Percentiles rank a stretch among this genome's conserved stretches.
Evolutionary conservation across 2,329 filamentous ascomycete genomes (phyloP).

Genomic region (Coniella lustricola): DNA sequence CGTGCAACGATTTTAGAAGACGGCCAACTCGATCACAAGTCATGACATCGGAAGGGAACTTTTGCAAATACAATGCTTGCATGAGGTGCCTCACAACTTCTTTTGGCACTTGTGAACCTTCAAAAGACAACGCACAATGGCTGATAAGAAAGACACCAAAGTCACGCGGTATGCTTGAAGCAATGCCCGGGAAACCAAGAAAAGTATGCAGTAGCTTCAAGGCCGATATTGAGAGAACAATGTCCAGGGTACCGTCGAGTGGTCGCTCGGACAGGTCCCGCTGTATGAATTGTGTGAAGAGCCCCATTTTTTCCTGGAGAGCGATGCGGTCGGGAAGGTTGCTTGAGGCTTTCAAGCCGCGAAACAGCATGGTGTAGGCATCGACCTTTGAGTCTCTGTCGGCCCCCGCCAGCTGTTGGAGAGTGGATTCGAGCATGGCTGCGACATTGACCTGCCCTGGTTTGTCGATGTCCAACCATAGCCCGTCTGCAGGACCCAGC

Average conservation of each 20-base stretch:
- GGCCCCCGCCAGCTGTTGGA: slow-evolving; percentile 70
- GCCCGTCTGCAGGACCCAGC: slow-evolving; percentile 35
- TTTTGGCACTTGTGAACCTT: slow-evolving; percentile 64
- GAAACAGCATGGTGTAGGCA: slow-evolving; percentile 74
- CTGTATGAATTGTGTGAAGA: slow-evolving; percentile 75
- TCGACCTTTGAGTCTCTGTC: slow-evolving; percentile 71
- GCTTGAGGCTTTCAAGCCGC: slow-evolving; percentile 72
- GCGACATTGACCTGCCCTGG: slow-evolving; percentile 49
- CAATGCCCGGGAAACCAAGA: slow-evolving; percentile 65
- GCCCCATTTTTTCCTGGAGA: slow-evolving; percentile 66
- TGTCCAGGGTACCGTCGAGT: slow-evolving; percentile 50
- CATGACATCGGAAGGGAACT: slow-evolving; percentile 69
- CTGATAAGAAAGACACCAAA: slow-evolving; percentile 77
- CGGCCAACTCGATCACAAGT: slow-evolving; percentile 62
- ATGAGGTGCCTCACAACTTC: slow-evolving; percentile 72
- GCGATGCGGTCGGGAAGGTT: slow-evolving; percentile 69
- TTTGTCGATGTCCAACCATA: slow-evolving; percentile 33
- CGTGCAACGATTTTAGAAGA: slow-evolving; percentile 63
- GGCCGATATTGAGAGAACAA: slow-evolving; percentile 67
- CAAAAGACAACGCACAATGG: slow-evolving; percentile 66
- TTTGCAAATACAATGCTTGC: slow-evolving; percentile 73
- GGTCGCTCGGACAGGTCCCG: slow-evolving; percentile 66
- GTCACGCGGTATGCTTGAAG: slow-evolving; percentile 64
- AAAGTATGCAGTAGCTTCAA: slow-evolving; percentile 72
- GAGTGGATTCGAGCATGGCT: slow-evolving; percentile 77